Percentiles rank a stretch among this genome's conserved stretches.
phyloP scores from a whole-genome alignment of 495 filamentous ascomycete genomes.

The Hypoxylon intermedium region DNA sequence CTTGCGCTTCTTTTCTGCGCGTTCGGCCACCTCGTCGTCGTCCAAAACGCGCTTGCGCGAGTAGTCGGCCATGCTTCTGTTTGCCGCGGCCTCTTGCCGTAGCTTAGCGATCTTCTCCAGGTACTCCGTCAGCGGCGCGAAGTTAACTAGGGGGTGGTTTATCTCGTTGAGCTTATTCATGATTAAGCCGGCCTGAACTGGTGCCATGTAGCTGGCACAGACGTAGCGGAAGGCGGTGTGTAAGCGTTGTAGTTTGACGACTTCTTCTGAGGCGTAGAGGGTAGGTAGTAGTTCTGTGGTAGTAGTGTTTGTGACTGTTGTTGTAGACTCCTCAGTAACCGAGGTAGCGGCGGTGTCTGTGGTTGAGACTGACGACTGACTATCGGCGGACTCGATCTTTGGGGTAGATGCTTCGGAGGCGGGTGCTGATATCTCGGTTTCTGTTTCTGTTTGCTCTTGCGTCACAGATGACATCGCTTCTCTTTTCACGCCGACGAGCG shows the following conservation, averaged over 20 bases:
- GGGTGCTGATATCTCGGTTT: slow-evolving; percentile 36
- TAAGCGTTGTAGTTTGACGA: slow-evolving; percentile 71
- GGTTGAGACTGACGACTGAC: slow-evolving; percentile 48
- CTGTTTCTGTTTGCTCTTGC: slow-evolving; percentile 40
- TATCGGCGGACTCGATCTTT: slow-evolving; percentile 44
- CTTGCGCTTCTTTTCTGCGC: slow-evolving; percentile 78
- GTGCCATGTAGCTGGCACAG: slow-evolving; percentile 71
- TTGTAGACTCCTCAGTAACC: slow-evolving; percentile 33
- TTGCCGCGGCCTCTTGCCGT: slow-evolving; percentile 70
- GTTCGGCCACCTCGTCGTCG: slow-evolving; percentile 77
- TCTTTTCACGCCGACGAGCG: slow-evolving; percentile 68
- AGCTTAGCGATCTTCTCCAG: slow-evolving; percentile 68
- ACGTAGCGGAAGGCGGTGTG: slow-evolving; percentile 80
- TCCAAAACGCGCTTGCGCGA: slow-evolving; percentile 71
- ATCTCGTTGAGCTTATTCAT: slow-evolving; percentile 54
- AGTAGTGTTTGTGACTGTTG: slow-evolving; percentile 4
- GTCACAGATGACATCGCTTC: slow-evolving; percentile 47
- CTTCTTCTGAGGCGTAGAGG: slow-evolving; percentile 56
- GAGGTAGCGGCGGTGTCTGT: slow-evolving; percentile 54
- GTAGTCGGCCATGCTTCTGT: slow-evolving; percentile 73
- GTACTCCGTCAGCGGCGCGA: slow-evolving; percentile 71
- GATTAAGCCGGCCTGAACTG: slow-evolving; percentile 56
- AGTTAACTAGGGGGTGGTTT: slow-evolving; percentile 59
- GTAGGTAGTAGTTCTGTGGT: slow-evolving; percentile 50
- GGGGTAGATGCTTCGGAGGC: slow-evolving; percentile 43